Evolutionary conservation across 495 filamentous ascomycete genomes (phyloP).

Genomic region (Trichocladium uniseriatum): DNA sequence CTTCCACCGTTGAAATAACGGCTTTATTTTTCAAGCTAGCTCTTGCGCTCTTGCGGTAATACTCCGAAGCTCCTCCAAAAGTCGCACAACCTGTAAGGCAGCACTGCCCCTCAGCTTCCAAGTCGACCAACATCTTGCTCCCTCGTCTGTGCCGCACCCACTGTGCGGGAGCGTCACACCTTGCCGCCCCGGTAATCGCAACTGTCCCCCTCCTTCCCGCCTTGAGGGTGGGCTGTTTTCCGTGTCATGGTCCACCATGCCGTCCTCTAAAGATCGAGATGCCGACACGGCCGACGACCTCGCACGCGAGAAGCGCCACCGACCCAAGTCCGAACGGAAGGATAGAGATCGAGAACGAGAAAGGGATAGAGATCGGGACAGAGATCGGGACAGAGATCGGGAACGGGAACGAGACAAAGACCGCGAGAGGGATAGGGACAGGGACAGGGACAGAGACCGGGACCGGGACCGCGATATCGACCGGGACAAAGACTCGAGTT

Average conservation of each 20-base stretch:
- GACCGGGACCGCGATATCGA: conserved; percentile 21
- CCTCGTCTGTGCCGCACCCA: conserved; percentile 4
- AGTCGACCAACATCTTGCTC: background rate
- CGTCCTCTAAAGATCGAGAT: conserved; percentile 37
- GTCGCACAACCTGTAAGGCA: too few species aligned
- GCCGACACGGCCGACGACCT: conserved; percentile 31
- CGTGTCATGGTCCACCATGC: conserved; percentile 37
- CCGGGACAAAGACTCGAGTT: conserved; percentile 18
- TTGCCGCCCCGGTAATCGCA: conserved; percentile 1
- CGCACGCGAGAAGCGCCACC: conserved; percentile 33
- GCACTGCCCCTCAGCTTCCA: too few species aligned
- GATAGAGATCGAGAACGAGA: conserved; percentile 25
- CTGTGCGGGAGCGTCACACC: background rate
- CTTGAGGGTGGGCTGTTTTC: conserved; percentile 20
- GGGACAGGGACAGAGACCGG: conserved; percentile 11
- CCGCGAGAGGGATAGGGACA: background rate
- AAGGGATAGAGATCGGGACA: conserved; percentile 14
- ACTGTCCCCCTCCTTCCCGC: conserved; percentile 16
- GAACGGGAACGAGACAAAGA: conserved; percentile 18
- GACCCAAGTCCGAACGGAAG: conserved; percentile 27
- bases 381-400: conserved; percentile 1
- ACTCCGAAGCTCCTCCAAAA: too few species aligned
- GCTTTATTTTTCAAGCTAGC: background rate
- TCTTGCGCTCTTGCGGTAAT: too few species aligned
- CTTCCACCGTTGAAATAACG: background rate